Evolutionary conservation across 1,284 basidiomycete species (phyloP), one percentile per base, ranked within the genome.

Genomic region (Apiotrichum sp.): DNA sequence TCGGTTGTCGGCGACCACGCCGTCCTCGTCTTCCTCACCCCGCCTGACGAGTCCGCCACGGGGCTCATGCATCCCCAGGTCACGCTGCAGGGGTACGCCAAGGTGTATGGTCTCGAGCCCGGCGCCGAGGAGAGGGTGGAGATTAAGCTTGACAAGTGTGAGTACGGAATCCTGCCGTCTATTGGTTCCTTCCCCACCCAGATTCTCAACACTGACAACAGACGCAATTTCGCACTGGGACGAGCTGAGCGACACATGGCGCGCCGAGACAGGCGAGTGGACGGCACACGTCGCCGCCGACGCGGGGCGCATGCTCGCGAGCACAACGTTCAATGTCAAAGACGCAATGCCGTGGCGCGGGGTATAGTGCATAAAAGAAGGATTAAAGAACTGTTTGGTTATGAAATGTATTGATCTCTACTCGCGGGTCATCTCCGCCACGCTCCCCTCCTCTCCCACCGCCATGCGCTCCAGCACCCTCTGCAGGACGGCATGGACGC

Each of bases 181-280:
- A 22, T 22, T 22, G 22, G 22, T 22, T 22, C 22, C 22, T 22
- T 22, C 22, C 22, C 22, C 22, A 22, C 22, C 22, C 22, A 22
- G 22, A 22, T 31, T 34, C 10, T 10, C 10, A 14, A 6, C 22
- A 16, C 46, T 47, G 13, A 47, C 16, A 5, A 5, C 46, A 47
- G 46, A 76, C 55, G 72, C 74, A 48, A 65, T 76, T 31, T 72
- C 71, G 14, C 73, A 76, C 65, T 76, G 73, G 69, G 74, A 76
- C 57, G 73, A 75, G 52, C 55, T 62, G 33, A 63, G 61, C 44
- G 59, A 65, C 39, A 64, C 63, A n/a, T 75, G 71, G 65, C 58
- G 63, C 38, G 69, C 63, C 32, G 74, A 75, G 56, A 48, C 61
- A 36, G 74, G 74, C 9, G 56, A 62, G 38, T 75, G 73, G 66